Conservation (phyloP, 1,139 yeast species). For the Diutina pseudorugosa region DNA sequence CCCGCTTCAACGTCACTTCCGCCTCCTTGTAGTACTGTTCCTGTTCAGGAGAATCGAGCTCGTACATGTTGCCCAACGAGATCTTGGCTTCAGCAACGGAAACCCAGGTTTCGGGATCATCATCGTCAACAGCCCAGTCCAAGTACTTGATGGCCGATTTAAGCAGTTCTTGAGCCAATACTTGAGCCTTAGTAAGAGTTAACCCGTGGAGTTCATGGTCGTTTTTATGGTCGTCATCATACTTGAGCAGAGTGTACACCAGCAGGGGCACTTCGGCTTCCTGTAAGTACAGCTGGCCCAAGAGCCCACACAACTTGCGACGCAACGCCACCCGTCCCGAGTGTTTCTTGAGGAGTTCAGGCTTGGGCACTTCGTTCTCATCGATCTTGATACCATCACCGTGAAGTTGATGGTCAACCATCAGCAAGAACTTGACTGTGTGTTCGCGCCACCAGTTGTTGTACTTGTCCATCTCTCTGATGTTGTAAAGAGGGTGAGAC, state of each 20-base stretch:
- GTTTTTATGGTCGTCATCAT: conserved; percentile 32
- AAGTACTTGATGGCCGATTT: conserved; percentile 47
- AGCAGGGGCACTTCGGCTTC: conserved; percentile 51
- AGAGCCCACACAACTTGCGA: conserved; percentile 28
- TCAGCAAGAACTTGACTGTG: conserved; percentile 28
- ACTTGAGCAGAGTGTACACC: conserved; percentile 43
- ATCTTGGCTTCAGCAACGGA: conserved; percentile 77
- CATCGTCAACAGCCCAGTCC: conserved; percentile 48
- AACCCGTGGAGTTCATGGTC: conserved; percentile 27
- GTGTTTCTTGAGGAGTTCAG: conserved; percentile 2
- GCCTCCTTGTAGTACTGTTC: conserved; percentile 55
- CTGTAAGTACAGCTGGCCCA: conserved; percentile 52
- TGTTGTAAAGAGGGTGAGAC: conserved; percentile 42
- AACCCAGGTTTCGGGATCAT: conserved; percentile 74
- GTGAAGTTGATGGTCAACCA: conserved; percentile 14
- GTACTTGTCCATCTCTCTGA: conserved; percentile 24
- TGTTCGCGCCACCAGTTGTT: conserved; percentile 49
- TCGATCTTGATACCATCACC: conserved; percentile 3
- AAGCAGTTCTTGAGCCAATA: conserved; percentile 37
- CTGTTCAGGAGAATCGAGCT: conserved; percentile 54
- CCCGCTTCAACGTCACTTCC: conserved; percentile 45
- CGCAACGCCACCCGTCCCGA: conserved; percentile 13
- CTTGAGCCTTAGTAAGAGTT: conserved; percentile 31
- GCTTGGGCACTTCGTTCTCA: background rate
- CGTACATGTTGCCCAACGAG: conserved; percentile 61